A percentile compares a stretch with the other conserved stretches of the same genome.
These are phyloP conservation scores for Myriangium duriaei DNA, from an alignment of 2,329 filamentous ascomycete genomes.

Conservation along the genomic window DNA sequence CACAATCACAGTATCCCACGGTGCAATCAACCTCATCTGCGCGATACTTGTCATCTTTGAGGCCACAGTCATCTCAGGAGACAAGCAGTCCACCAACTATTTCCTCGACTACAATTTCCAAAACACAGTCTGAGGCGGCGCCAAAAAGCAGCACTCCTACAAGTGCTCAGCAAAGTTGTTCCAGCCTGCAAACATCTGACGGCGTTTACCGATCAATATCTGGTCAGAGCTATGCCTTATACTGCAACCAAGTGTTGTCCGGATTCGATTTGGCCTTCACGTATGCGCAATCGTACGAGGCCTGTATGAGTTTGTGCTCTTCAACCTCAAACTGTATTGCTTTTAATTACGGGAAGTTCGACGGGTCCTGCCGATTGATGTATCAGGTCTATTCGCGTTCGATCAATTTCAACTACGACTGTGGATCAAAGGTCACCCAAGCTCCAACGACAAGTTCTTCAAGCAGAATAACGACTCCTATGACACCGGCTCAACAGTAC, in stretches of 20 bases:
- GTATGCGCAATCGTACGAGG: not conserved
- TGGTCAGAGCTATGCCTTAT: not conserved
- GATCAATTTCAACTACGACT: not conserved
- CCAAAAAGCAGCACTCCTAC: not conserved
- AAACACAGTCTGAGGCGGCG: not conserved
- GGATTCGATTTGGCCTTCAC: not conserved
- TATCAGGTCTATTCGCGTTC: not conserved
- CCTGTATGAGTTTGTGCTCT: not conserved
- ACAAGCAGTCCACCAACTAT: not conserved
- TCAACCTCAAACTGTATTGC: not conserved
- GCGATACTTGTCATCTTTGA: not conserved
- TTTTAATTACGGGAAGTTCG: not conserved
- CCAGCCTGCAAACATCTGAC: not conserved
- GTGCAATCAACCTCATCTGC: not conserved
- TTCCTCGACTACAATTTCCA: not conserved
- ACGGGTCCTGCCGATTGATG: not conserved
- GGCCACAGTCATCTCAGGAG: not conserved
- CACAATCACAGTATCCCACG: not conserved
- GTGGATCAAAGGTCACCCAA: not conserved
- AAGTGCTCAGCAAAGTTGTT: not conserved
- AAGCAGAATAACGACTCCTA: no score
- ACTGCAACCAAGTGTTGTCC: not conserved
- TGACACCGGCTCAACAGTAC: no score
- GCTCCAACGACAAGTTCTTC: no score
- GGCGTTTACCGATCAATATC: not conserved